Percentiles rank a stretch among this genome's conserved stretches.
Evolutionary conservation across 2,329 filamentous ascomycete genomes (phyloP).

Genomic region (Fusarium sp.): DNA sequence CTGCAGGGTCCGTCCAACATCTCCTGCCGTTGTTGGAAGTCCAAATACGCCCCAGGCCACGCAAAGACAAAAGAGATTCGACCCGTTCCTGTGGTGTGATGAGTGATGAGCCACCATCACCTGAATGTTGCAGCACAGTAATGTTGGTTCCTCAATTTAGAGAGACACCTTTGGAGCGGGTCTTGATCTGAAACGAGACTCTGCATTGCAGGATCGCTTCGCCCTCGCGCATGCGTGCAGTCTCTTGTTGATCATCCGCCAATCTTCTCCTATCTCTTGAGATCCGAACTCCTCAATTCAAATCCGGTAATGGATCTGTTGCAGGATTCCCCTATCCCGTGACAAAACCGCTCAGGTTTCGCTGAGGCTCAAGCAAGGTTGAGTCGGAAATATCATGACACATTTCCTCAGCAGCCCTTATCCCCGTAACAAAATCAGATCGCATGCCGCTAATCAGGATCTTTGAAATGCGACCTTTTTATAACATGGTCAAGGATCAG

Average conservation of each 20-base stretch:
- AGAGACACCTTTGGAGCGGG: constrained; percentile 23
- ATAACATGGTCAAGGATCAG: constrained; percentile 16
- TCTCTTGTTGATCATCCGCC: constrained; percentile 11
- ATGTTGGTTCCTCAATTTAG: constrained; percentile 10
- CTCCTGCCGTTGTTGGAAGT: constrained; percentile 31
- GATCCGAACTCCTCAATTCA: constrained; percentile 2
- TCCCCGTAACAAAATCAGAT: constrained; percentile 1
- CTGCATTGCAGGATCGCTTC: constrained; percentile 33
- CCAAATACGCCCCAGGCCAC: constrained; percentile 9
- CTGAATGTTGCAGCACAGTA: constrained; percentile 36
- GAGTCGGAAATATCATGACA: constrained; percentile 9
- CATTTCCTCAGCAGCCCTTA: constrained; percentile 1
- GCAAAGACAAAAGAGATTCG: constrained; percentile 22
- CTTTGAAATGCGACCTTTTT: constrained; percentile 16
- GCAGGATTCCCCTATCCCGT: neutral
- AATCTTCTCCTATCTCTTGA: constrained; percentile 23
- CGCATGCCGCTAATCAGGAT: constrained; percentile 19
- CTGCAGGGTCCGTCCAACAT: constrained; percentile 31
- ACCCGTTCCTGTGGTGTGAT: constrained; percentile 31
- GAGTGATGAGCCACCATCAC: constrained; percentile 35
- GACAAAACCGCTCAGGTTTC: constrained; percentile 5
- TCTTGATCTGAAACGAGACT: constrained; percentile 40
- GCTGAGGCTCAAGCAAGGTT: constrained; percentile 13
- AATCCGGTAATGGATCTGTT: too few relatives aligned
- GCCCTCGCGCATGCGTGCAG: constrained; percentile 20